These are phyloP conservation scores for Chalaropsis thielavioides DNA, from an alignment of 2,329 filamentous ascomycete genomes.

Conservation along the genomic window DNA sequence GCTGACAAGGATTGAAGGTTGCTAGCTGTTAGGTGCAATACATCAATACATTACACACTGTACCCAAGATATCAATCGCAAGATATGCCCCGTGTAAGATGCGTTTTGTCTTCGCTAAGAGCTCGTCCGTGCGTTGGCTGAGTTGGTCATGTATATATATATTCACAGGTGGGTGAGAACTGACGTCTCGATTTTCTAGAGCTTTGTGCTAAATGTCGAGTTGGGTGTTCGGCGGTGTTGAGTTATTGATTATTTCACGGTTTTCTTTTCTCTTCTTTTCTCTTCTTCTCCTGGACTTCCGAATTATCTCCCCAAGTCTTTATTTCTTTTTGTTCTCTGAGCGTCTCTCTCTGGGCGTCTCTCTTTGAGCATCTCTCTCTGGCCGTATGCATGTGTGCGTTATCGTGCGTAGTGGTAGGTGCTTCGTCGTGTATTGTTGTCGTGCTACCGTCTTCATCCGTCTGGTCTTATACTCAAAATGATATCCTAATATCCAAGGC, in stretches of 20 bases:
- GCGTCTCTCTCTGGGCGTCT: neutral
- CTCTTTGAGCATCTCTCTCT: neutral
- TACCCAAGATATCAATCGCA: neutral
- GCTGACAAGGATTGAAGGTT: neutral
- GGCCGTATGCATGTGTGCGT: too few relatives aligned
- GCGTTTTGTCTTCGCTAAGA: constrained; percentile 5
- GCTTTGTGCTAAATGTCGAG: neutral
- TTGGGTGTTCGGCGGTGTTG: too few relatives aligned
- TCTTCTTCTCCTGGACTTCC: neutral
- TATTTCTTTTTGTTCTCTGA: neutral
- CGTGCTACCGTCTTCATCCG: too few relatives aligned
- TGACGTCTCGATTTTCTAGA: neutral
- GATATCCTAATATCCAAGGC: too few relatives aligned
- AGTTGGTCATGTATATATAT: too few relatives aligned
- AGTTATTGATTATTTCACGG: too few relatives aligned
- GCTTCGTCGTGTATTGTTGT: too few relatives aligned
- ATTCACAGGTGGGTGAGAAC: neutral
- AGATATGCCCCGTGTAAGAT: neutral
- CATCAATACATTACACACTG: neutral
- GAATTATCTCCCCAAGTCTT: too few relatives aligned
- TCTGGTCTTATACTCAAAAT: too few relatives aligned
- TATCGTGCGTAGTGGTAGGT: too few relatives aligned
- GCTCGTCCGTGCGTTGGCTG: neutral
- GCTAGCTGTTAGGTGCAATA: neutral
- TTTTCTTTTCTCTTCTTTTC: neutral